Evolutionary conservation across 345 rosid genomes (phyloP), one percentile per base, ranked within the genome.

Genomic region (Mercurialis annua): DNA sequence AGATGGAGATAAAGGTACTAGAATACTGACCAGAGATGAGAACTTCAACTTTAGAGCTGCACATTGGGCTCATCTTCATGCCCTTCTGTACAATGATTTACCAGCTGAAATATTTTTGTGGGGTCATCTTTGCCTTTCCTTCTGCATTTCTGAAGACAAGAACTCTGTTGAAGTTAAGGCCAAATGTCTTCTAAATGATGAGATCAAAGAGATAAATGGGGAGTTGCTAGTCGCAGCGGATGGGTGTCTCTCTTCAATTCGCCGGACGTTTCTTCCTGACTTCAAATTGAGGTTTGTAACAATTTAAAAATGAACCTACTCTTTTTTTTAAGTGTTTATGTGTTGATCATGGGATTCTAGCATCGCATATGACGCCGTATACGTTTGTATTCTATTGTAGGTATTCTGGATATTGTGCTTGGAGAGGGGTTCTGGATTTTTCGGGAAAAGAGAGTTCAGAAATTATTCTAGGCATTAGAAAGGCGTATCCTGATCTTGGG

Each of bases 361-460:
- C 10, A 21, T 15, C 27, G 46, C 10, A 21, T 40, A 1, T 59
- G 10, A 42, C 40, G 62, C 20, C 16, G 36, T 0, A 33, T 6
- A 2, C 20, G 6, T 7, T 16, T 15, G 34, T 33, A 3, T 65
- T 49, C 27, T 36, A 66, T 58, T 62, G 73, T 66, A 90, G 97
- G 83, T 88, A 92, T 69, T 86, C 92, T 2, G 93, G 93, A 54
- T 92, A 85, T 23, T 88, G 90, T 70, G 93, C 96, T 18, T 88
- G 92, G 97, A 80, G 92, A 81, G 92, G 98, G 47, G 78, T 90
- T 71, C 83, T 84, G 33, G 83, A 92, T 70, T 90, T 85, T 70
- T 77, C 88, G 7, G 83, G 71, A 43, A 59, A 59, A 46, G 92
- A 85, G 77, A 68, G 76, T 67, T 81, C 84, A 3, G 88, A 85